phyloP scores from a whole-genome alignment of 768 basidiomycete genomes.

The Macrolepiota fuliginosa region DNA sequence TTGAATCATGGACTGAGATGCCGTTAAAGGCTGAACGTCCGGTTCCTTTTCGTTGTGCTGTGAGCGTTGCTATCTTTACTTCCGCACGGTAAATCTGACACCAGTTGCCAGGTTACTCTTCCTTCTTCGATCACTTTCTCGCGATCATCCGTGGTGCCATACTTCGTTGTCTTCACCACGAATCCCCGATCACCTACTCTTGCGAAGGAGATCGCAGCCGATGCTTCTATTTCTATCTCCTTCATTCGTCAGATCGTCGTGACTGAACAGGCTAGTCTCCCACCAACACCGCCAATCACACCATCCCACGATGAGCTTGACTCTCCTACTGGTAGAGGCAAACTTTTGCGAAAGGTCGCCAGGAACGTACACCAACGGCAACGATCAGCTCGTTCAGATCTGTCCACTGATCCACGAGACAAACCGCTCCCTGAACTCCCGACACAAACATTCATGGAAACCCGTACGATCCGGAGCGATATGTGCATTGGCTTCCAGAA shows the following conservation, averaged over 20 bases:
- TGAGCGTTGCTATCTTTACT: conserved; percentile 31
- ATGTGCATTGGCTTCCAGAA: conserved; percentile 72
- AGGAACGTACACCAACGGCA: conserved; percentile 22
- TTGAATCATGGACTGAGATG: conserved; percentile 67
- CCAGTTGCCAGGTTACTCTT: conserved; percentile 51
- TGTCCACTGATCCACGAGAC: conserved; percentile 24
- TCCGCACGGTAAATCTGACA: conserved; percentile 5
- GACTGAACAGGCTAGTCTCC: conserved; percentile 36
- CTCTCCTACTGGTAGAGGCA: conserved; percentile 20
- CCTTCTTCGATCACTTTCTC: conserved; percentile 61
- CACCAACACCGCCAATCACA: conserved; percentile 48
- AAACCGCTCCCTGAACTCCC: conserved; percentile 45
- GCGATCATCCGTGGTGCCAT: conserved; percentile 61
- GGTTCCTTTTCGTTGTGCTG: conserved; percentile 65
- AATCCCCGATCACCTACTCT: conserved; percentile 51
- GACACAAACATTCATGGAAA: conserved; percentile 38
- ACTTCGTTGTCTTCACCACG: conserved; percentile 73
- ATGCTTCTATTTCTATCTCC: conserved; percentile 69
- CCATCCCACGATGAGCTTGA: conserved; percentile 49
- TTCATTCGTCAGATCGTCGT: conserved; percentile 60
- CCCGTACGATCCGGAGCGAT: conserved; percentile 43
- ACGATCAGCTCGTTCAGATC: conserved; percentile 21
- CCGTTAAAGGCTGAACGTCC: conserved; percentile 60
- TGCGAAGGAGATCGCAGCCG: conserved; percentile 63
- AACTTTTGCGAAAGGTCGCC: conserved; percentile 34